Conservation (phyloP, 2,329 filamentous ascomycete species). For the Zalaria sp. region DNA sequence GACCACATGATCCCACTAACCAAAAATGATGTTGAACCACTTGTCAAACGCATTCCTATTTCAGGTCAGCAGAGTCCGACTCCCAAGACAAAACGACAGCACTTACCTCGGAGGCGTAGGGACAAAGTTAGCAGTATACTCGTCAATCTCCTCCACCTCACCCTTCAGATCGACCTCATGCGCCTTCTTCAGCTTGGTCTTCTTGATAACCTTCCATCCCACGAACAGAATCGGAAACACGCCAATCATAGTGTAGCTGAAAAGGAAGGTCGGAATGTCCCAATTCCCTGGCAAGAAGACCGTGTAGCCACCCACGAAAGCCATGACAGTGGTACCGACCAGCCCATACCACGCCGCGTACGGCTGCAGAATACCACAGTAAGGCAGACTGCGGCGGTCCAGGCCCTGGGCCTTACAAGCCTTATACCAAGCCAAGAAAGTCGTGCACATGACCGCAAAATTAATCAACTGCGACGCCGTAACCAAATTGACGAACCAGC, state of each 20-base stretch:
- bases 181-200: slow-evolving; percentile 42
- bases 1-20: not conserved
- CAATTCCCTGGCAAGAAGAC: slow-evolving; percentile 59
- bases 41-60: slow-evolving; percentile 22
- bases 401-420: slow-evolving; percentile 57
- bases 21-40: slow-evolving; percentile 30
- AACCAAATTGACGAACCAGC: slow-evolving; percentile 58
- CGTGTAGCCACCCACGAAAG: slow-evolving; percentile 60
- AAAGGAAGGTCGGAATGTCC: slow-evolving; percentile 57
- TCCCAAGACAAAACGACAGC: not conserved
- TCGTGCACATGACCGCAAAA: slow-evolving; percentile 53
- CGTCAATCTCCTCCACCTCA: slow-evolving; percentile 52
- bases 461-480: slow-evolving; percentile 65
- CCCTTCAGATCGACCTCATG: slow-evolving; percentile 48
- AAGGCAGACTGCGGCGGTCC: slow-evolving; percentile 52
- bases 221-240: slow-evolving; percentile 56
- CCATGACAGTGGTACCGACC: slow-evolving; percentile 51
- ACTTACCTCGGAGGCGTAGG: slow-evolving; percentile 17
- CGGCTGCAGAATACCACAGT: slow-evolving; percentile 55
- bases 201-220: slow-evolving; percentile 58
- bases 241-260: slow-evolving; percentile 58
- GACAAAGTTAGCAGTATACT: slow-evolving; percentile 50
- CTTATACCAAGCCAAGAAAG: slow-evolving; percentile 59
- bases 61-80: not conserved
- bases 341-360: slow-evolving; percentile 57